Evolutionary conservation across 1,284 basidiomycete species (phyloP).

Genomic region (Fomitopsis schrenkii): DNA sequence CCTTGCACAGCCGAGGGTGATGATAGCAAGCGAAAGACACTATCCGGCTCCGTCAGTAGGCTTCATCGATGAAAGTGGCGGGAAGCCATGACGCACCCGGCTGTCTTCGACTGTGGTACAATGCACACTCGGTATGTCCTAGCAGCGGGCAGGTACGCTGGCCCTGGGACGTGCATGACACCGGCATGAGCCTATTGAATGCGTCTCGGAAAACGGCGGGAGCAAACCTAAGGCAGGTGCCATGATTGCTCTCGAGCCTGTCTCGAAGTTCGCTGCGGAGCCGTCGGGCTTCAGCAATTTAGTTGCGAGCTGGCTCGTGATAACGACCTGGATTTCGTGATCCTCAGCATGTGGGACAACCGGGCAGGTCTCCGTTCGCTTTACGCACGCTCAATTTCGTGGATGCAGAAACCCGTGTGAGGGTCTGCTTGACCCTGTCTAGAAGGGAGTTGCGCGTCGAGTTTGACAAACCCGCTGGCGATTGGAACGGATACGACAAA

Average conservation of each 20-base stretch:
- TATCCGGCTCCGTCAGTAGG: slow-evolving; percentile 15
- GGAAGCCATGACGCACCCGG: slow-evolving; percentile 27
- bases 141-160: slow-evolving; percentile 27
- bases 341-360: not conserved
- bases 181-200: not conserved
- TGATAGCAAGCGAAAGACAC: slow-evolving; percentile 31
- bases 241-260: slow-evolving; percentile 57
- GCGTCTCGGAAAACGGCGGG: slow-evolving; percentile 1
- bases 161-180: slow-evolving; percentile 16
- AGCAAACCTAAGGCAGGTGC: slow-evolving; percentile 56
- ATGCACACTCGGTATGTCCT: slow-evolving; percentile 34
- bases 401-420: slow-evolving; percentile 46
- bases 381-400: slow-evolving; percentile 48
- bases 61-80: slow-evolving; percentile 9
- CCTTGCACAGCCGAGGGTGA: slow-evolving; percentile 25
- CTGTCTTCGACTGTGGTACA: slow-evolving; percentile 30
- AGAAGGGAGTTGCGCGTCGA: slow-evolving; percentile 40
- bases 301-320: slow-evolving; percentile 65
- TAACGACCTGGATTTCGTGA: slow-evolving; percentile 43
- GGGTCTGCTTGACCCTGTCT: slow-evolving; percentile 46
- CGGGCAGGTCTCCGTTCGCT: not conserved
- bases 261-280: slow-evolving; percentile 56
- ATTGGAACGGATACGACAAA: slow-evolving; percentile 63
- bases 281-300: slow-evolving; percentile 63
- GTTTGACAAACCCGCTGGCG: slow-evolving; percentile 31